These are phyloP conservation scores for Hydnomerulius pinastri DNA, from an alignment of 768 basidiomycete species.

Conservation along the genomic window DNA sequence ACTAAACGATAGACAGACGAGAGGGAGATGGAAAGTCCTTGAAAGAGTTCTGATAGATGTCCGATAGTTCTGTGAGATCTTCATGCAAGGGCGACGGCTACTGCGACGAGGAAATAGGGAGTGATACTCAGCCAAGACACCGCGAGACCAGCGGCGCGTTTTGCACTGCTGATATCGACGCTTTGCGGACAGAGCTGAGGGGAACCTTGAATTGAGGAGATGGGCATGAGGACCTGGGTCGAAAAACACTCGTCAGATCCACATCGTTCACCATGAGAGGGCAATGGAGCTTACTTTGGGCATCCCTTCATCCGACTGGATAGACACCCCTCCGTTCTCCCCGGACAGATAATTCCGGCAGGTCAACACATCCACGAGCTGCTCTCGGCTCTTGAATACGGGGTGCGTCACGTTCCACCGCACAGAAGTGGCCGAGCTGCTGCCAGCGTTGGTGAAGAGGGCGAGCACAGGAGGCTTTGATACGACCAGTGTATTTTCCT, in stretches of 20 bases:
- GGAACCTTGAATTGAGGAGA: conserved; percentile 14
- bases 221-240: conserved; percentile 30
- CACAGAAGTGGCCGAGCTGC: conserved; percentile 25
- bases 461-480: conserved; percentile 53
- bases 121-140: background rate
- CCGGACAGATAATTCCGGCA: conserved; percentile 41
- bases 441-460: conserved; percentile 51
- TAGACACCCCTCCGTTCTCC: conserved; percentile 38
- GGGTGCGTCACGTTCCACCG: conserved; percentile 42
- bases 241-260: background rate
- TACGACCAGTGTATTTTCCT: conserved; percentile 40
- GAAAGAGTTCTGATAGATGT: background rate
- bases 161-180: background rate
- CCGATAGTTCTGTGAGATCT: background rate
- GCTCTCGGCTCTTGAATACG: conserved; percentile 39
- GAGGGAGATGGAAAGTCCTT: background rate
- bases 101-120: background rate
- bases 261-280: background rate
- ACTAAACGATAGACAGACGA: background rate
- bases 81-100: background rate
- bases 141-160: background rate
- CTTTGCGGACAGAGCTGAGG: conserved; percentile 7
- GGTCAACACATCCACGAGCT: conserved; percentile 50
- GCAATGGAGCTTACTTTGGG: conserved; percentile 34
- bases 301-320: conserved; percentile 39